These are phyloP conservation scores for Botrytis paeoniae DNA, from an alignment of 2,329 filamentous ascomycete species.

Conservation along the genomic window DNA sequence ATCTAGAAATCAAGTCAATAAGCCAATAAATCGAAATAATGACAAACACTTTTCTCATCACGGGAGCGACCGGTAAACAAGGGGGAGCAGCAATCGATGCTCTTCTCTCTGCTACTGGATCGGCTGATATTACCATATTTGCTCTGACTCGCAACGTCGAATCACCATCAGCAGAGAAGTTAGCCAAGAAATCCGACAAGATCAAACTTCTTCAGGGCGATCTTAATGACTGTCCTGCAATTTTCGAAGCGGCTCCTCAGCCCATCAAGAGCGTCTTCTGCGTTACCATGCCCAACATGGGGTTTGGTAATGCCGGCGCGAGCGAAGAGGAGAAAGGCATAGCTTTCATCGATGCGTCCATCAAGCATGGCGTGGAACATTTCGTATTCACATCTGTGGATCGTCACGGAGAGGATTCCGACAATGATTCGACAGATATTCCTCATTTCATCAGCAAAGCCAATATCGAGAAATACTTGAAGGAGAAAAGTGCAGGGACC, in stretches of 20 bases:
- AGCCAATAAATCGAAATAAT: constrained; percentile 6
- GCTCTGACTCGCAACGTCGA: constrained; percentile 56
- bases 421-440: constrained; percentile 47
- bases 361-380: constrained; percentile 49
- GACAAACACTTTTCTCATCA: constrained; percentile 39
- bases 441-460: constrained; percentile 56
- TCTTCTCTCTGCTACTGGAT: constrained; percentile 38
- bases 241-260: constrained; percentile 44
- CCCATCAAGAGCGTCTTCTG: constrained; percentile 60
- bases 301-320: constrained; percentile 24
- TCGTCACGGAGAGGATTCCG: constrained; percentile 47
- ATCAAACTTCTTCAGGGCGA: constrained; percentile 56
- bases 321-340: constrained; percentile 49
- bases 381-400: constrained; percentile 60
- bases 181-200: constrained; percentile 44
- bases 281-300: constrained; percentile 42
- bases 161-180: constrained; percentile 47
- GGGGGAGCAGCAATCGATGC: constrained; percentile 45
- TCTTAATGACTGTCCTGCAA: constrained; percentile 47
- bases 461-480: constrained; percentile 54
- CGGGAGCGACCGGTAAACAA: constrained; percentile 49
- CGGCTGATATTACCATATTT: constrained; percentile 47
- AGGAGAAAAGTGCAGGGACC: constrained; percentile 41
- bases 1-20: neutral
- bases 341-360: constrained; percentile 48